Evolutionary conservation across 768 basidiomycete species (phyloP).

Genomic region (Royoungia palumana): DNA sequence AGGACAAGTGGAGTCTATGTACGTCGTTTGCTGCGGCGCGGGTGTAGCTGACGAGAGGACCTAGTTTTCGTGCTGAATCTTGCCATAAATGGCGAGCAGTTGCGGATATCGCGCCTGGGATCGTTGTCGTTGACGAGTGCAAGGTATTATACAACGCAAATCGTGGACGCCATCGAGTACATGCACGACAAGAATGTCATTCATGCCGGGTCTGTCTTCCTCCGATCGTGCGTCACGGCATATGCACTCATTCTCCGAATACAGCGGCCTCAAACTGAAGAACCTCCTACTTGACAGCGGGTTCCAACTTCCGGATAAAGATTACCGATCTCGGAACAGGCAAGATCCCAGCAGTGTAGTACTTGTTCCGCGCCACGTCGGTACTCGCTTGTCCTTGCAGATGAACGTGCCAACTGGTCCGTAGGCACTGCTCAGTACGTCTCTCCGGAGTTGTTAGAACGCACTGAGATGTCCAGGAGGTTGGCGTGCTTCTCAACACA

Average conservation of each 20-base stretch:
- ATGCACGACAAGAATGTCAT: constrained; percentile 90
- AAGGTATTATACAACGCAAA: constrained; percentile 84
- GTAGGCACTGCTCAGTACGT: constrained; percentile 92
- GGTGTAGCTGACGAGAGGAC: constrained; percentile 5
- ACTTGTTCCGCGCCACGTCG: constrained; percentile 19
- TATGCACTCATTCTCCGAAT: constrained; percentile 4
- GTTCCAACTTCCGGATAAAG: constrained; percentile 84
- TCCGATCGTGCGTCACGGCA: constrained; percentile 6
- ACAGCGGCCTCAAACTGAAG: constrained; percentile 76
- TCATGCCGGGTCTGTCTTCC: constrained; percentile 60
- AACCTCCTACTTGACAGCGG: constrained; percentile 87
- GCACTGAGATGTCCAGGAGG: constrained; percentile 74
- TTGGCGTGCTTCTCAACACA: constrained; percentile 29
- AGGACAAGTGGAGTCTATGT: constrained; percentile 84
- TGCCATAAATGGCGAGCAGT: constrained; percentile 74
- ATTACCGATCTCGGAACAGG: constrained; percentile 98
- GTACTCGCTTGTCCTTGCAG: constrained; percentile 27
- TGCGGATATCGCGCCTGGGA: constrained; percentile 70
- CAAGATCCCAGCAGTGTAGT: constrained; percentile 58
- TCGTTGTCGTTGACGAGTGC: constrained; percentile 78
- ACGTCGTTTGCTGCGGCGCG: constrained; percentile 29
- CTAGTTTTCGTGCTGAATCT: constrained; percentile 79
- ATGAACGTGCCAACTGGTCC: constrained; percentile 63
- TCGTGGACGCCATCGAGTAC: constrained; percentile 83
- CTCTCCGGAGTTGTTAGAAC: constrained; percentile 78